Evolutionary conservation across 2,329 filamentous ascomycete genomes (phyloP).

Genomic region (Huntiella savannae): DNA sequence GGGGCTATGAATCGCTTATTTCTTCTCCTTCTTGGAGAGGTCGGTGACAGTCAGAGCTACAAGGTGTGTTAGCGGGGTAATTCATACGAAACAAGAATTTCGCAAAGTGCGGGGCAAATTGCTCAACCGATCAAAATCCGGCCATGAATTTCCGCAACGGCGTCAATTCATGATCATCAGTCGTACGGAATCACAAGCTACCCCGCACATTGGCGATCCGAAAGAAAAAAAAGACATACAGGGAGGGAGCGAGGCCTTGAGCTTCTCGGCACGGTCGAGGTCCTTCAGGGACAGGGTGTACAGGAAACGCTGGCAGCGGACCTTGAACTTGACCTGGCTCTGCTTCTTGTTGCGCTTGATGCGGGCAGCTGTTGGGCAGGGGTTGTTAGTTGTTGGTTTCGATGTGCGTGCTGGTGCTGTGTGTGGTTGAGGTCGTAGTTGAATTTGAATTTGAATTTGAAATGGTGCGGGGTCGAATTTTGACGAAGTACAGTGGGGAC

Average conservation of each 20-base stretch:
- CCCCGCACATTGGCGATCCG: too few relatives aligned
- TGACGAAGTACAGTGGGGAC: background rate
- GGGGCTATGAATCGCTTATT: slow-evolving; percentile 12
- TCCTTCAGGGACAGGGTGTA: slow-evolving; percentile 99
- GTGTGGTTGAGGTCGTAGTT: too few relatives aligned
- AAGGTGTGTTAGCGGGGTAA: slow-evolving; percentile 4
- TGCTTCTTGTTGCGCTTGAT: slow-evolving; percentile 91
- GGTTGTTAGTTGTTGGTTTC: background rate
- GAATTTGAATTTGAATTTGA: too few relatives aligned
- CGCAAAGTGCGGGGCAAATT: background rate
- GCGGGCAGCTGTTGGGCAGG: slow-evolving; percentile 44
- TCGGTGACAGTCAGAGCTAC: slow-evolving; percentile 34
- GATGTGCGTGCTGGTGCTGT: background rate
- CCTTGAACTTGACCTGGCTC: slow-evolving; percentile 99
- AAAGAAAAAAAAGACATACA: slow-evolving; percentile 34
- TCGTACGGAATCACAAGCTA: too few relatives aligned
- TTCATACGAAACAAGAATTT: background rate
- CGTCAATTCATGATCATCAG: too few relatives aligned
- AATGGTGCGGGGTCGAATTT: background rate
- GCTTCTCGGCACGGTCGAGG: slow-evolving; percentile 98
- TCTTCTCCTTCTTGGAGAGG: slow-evolving; percentile 32
- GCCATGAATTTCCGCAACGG: too few relatives aligned
- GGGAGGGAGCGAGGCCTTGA: slow-evolving; percentile 96
- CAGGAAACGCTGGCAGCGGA: slow-evolving; percentile 88
- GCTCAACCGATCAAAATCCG: too few relatives aligned